A percentile compares a stretch with the other conserved stretches of the same genome.
These are phyloP conservation scores for Exophiala alcalophila DNA, from an alignment of 2,329 filamentous ascomycete genomes.

Conservation along the genomic window DNA sequence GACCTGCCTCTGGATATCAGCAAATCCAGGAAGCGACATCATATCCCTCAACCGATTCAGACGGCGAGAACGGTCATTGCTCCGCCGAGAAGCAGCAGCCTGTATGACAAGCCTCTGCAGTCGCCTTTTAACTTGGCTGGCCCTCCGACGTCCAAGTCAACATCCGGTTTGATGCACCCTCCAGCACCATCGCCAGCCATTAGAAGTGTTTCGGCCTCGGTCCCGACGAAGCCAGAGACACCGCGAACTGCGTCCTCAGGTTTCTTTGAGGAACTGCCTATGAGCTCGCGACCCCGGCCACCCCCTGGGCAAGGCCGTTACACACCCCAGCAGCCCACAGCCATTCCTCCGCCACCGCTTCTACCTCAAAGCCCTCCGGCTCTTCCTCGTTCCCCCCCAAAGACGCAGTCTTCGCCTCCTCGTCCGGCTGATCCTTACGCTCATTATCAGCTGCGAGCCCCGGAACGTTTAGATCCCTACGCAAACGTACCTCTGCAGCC, in stretches of 20 bases:
- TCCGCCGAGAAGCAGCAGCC: conserved; percentile 62
- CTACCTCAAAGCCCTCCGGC: conserved; percentile 30
- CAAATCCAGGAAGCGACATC: conserved; percentile 60
- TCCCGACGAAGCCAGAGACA: conserved; percentile 10
- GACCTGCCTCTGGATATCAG: conserved; percentile 87
- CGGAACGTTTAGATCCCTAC: conserved; percentile 37
- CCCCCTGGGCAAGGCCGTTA: conserved; percentile 43
- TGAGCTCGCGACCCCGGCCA: conserved; percentile 60
- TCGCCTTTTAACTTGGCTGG: conserved; percentile 38
- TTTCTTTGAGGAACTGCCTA: conserved; percentile 77
- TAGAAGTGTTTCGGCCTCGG: conserved; percentile 19
- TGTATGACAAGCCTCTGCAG: conserved; percentile 37
- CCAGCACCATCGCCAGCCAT: conserved; percentile 21
- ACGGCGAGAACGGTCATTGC: conserved; percentile 40
- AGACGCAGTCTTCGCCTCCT: conserved; percentile 33
- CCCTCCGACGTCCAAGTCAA: conserved; percentile 6
- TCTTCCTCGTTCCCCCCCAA: conserved; percentile 26
- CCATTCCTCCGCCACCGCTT: conserved; percentile 25
- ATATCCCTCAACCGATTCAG: conserved; percentile 55
- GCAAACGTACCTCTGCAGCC: conserved; percentile 28
- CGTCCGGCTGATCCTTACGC: conserved; percentile 30
- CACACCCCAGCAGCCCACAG: conserved; percentile 36
- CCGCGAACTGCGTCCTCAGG: conserved; percentile 37
- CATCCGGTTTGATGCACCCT: conserved; percentile 10
- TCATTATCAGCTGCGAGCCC: conserved; percentile 35